Percentiles rank a stretch among this genome's conserved stretches.
Evolutionary conservation across 306 rosid species (phyloP).

Genomic region (Lathyrus sativus): DNA sequence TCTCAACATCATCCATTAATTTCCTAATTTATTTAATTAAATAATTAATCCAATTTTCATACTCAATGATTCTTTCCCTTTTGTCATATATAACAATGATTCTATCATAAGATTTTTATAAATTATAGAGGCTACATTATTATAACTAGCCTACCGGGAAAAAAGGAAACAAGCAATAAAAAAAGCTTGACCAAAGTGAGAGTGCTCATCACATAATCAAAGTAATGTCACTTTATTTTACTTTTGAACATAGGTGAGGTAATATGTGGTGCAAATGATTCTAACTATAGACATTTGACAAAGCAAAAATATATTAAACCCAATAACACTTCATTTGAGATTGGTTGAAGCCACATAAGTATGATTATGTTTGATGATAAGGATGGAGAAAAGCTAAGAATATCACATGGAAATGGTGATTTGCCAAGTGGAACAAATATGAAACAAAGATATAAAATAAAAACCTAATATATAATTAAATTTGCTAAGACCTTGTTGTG

Average conservation of each 20-base stretch:
- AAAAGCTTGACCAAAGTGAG: constrained; percentile 37
- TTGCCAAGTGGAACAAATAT: constrained; percentile 30
- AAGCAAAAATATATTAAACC: constrained; percentile 1
- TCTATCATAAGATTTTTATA: constrained; percentile 46
- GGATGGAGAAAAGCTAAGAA: constrained; percentile 42
- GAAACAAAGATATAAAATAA: constrained; percentile 2
- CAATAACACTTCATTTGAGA: constrained; percentile 21
- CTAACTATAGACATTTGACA: not conserved
- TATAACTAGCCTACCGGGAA: constrained; percentile 26
- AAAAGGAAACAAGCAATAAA: constrained; percentile 9
- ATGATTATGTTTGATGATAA: constrained; percentile 50
- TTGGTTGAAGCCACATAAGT: constrained; percentile 38
- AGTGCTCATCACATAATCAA: constrained; percentile 38
- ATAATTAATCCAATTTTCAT: constrained; percentile 53
- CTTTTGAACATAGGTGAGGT: constrained; percentile 19
- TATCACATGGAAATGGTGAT: constrained; percentile 43
- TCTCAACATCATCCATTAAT: constrained; percentile 52
- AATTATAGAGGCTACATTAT: constrained; percentile 37
- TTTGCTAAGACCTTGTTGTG: constrained; percentile 30
- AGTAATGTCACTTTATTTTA: constrained; percentile 27
- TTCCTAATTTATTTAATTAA: constrained; percentile 41
- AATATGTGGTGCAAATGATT: constrained; percentile 31
- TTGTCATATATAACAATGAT: constrained; percentile 46
- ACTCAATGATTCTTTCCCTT: constrained; percentile 40
- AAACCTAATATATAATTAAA: constrained; percentile 18